Conservation (phyloP, 257 asterid species). For the Ocimum tenuiflorum region DNA sequence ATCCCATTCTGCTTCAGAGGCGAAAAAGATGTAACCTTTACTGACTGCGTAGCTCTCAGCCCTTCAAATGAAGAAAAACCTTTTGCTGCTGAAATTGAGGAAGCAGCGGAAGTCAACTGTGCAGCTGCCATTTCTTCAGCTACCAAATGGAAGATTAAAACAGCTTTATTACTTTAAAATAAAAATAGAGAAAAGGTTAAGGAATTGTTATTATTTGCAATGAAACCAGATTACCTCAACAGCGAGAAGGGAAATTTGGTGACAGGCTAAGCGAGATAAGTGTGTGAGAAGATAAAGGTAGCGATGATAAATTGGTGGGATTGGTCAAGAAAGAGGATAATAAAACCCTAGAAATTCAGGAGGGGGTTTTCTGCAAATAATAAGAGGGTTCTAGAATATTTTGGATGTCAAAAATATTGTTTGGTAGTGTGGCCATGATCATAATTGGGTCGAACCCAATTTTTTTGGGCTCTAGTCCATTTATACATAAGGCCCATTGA, state of each 20-base stretch:
- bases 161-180: not conserved
- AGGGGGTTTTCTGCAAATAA: slow-evolving; percentile 27
- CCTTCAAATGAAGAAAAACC: slow-evolving; percentile 79
- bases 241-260: not conserved
- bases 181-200: not conserved
- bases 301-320: not conserved
- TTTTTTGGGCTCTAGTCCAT: too few species aligned
- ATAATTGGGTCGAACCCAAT: too few species aligned
- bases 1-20: slow-evolving; percentile 41
- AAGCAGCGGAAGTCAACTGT: slow-evolving; percentile 61
- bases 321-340: too few species aligned
- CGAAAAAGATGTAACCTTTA: slow-evolving; percentile 38
- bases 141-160: not conserved
- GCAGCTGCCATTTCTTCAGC: slow-evolving; percentile 64
- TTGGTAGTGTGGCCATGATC: too few species aligned
- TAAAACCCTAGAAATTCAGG: too few species aligned
- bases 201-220: not conserved
- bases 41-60: slow-evolving; percentile 46
- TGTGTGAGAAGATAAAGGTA: not conserved
- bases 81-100: slow-evolving; percentile 61
- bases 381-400: slow-evolving; percentile 42
- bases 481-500: too few species aligned
- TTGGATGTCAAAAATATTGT: not conserved
- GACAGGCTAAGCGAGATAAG: not conserved
- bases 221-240: not conserved